Evolutionary conservation across 441 rosid genomes (phyloP).

Genomic region (Metrosideros polymorpha): DNA sequence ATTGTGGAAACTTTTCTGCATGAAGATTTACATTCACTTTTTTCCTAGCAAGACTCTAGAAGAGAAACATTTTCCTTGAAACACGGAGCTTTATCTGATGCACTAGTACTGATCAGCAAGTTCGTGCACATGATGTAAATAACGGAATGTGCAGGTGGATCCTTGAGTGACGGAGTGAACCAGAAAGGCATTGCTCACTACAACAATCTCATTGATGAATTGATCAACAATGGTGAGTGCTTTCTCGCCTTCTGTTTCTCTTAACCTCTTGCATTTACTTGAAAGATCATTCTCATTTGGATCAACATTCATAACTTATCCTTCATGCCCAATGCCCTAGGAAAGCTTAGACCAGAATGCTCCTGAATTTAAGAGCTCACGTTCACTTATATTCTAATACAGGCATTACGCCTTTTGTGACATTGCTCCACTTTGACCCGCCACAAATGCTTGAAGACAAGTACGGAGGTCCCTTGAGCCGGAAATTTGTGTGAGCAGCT

Average conservation of each 20-base stretch:
- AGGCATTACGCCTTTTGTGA: slow-evolving; percentile 28
- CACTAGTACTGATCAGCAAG: background rate
- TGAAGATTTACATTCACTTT: background rate
- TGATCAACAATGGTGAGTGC: slow-evolving; percentile 11
- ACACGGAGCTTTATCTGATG: background rate
- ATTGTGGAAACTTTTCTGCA: background rate
- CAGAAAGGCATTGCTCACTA: slow-evolving; percentile 26
- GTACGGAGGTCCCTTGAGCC: slow-evolving; percentile 25
- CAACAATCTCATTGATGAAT: slow-evolving; percentile 15
- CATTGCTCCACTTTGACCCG: slow-evolving; percentile 26
- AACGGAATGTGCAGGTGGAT: slow-evolving; percentile 15
- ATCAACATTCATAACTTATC: background rate
- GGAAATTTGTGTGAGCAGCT: slow-evolving; percentile 13
- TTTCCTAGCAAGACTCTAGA: background rate
- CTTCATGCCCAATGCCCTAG: background rate
- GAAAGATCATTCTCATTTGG: background rate
- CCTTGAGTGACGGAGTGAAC: slow-evolving; percentile 32
- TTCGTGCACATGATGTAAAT: background rate
- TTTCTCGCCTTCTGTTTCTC: background rate
- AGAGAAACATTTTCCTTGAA: background rate
- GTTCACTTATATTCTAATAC: background rate
- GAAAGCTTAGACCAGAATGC: background rate
- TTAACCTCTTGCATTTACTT: background rate
- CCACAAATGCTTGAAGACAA: slow-evolving; percentile 22
- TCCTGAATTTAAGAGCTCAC: background rate